Percentiles rank a stretch among this genome's conserved stretches.
phyloP scores from a whole-genome alignment of 352 stramenopile species.

The Phytophthora nicotianae region DNA sequence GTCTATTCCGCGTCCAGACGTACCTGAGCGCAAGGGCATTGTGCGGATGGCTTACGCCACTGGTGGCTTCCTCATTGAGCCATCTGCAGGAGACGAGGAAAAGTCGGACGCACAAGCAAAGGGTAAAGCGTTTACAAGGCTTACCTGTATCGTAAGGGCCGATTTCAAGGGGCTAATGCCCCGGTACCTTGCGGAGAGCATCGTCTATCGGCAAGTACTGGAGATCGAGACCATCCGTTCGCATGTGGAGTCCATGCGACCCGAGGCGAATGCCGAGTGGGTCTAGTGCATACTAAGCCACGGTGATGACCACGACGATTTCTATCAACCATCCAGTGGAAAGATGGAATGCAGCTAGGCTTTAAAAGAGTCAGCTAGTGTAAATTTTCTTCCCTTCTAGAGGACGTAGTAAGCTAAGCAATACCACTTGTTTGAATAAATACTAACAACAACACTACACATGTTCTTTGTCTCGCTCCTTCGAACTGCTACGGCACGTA shows the following conservation, averaged over 20 bases:
- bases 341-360: slow-evolving; percentile 29
- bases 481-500: too few relatives aligned
- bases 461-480: slow-evolving; percentile 2
- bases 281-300: slow-evolving; percentile 17
- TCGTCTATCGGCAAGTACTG: slow-evolving; percentile 77
- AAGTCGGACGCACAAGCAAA: background rate
- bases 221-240: slow-evolving; percentile 59
- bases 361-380: slow-evolving; percentile 22
- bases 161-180: slow-evolving; percentile 73
- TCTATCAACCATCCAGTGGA: slow-evolving; percentile 37
- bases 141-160: slow-evolving; percentile 60
- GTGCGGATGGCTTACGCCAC: slow-evolving; percentile 79
- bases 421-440: slow-evolving; percentile 33
- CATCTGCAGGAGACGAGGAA: slow-evolving; percentile 32
- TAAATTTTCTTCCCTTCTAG: slow-evolving; percentile 26
- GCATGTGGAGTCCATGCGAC: slow-evolving; percentile 45
- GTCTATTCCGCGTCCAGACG: slow-evolving; percentile 66
- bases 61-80: slow-evolving; percentile 73
- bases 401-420: slow-evolving; percentile 22
- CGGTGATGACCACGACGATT: slow-evolving; percentile 14
- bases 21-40: slow-evolving; percentile 69
- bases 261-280: slow-evolving; percentile 29
- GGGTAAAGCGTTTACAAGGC: slow-evolving; percentile 34
- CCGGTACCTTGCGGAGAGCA: slow-evolving; percentile 72
- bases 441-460: slow-evolving; percentile 20